Evolutionary conservation across 345 rosid genomes (phyloP), one percentile per base, ranked within the genome.

Genomic region (Sonneratia caseolaris): DNA sequence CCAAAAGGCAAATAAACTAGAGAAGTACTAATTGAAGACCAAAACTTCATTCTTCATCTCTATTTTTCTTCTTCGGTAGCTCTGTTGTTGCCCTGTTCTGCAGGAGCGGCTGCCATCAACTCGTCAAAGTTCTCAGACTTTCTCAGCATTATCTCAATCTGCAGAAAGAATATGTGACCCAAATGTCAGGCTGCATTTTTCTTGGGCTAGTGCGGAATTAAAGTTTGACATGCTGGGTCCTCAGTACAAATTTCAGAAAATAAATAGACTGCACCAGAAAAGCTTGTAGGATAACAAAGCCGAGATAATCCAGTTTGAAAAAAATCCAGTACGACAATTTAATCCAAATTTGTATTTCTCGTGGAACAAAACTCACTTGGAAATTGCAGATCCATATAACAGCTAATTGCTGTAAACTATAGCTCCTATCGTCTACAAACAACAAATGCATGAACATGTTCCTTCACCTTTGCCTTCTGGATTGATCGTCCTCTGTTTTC

Each of bases 71-170:
- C 79, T 68, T 76, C 75, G 9, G 71, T 70, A 27, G 66, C 74
- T 24, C 3, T 53, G 21, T 70, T 24, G 18, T 70, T 83, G 42
- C 83, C 86, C 72, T 85, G 84, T 72, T 88, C 93, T 62, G 80
- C 96, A 38, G 86, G 89, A 45, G 87, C 87, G 66, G 91, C 87
- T 7, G 89, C 96, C 96, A 92, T 92, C 77, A 92, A 72, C 64
- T 92, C 96, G 68, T 92, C 98, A 49, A 92, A 90, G 82, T 90
- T 92, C 48, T 87, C 90, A 10, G 90, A 83, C 85, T 90, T 92
- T 61, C 81, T 90, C 72, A 90, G 84, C 72, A 86, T 49, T 53
- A 92, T 92, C 77, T 90, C 98, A 59, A 90, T 88, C 96, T 92
- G 77, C 49, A 57, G 37, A 56, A 27, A 70, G 62, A 62, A 42